Evolutionary conservation across 2,329 filamentous ascomycete genomes (phyloP).

Genomic region (Penicillium griseofulvum): DNA sequence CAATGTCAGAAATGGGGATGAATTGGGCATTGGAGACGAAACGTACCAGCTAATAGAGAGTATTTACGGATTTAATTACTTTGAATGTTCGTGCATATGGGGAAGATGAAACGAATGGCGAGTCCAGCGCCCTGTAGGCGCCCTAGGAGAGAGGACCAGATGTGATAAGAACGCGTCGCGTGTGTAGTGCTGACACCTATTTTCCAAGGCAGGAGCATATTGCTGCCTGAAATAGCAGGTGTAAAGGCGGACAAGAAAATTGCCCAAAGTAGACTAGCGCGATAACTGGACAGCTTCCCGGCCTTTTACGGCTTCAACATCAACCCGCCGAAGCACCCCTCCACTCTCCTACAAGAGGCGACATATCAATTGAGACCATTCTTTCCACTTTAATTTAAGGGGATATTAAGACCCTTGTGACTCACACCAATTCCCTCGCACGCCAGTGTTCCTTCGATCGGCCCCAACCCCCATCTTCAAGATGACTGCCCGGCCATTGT

Average conservation of each 20-base stretch:
- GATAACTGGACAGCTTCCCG: conserved; percentile 30
- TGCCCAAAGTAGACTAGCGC: conserved; percentile 31
- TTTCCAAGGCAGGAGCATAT: conserved; percentile 13
- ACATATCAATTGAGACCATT: conserved; percentile 28
- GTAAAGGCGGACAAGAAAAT: conserved; percentile 26
- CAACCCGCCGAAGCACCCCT: conserved; percentile 34
- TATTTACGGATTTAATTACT: neutral
- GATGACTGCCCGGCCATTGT: conserved; percentile 42
- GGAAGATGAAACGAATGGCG: conserved; percentile 12
- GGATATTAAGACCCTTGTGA: conserved; percentile 14
- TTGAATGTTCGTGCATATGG: neutral
- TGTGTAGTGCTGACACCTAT: conserved; percentile 26
- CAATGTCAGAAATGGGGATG: conserved; percentile 15
- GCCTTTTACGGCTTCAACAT: conserved; percentile 43
- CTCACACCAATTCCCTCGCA: neutral
- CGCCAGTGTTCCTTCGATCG: conserved; percentile 8
- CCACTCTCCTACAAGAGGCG: conserved; percentile 24
- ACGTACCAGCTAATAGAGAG: neutral
- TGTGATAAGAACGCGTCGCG: conserved; percentile 33
- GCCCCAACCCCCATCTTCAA: conserved; percentile 24
- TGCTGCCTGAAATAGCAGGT: conserved; percentile 24
- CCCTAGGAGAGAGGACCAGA: conserved; percentile 1
- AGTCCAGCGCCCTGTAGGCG: conserved; percentile 15
- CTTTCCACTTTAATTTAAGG: conserved; percentile 9
- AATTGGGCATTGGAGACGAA: neutral